Percentiles rank a stretch among this genome's conserved stretches.
Conservation (phyloP, 495 filamentous ascomycete species). For the Amorphotheca resinae region DNA sequence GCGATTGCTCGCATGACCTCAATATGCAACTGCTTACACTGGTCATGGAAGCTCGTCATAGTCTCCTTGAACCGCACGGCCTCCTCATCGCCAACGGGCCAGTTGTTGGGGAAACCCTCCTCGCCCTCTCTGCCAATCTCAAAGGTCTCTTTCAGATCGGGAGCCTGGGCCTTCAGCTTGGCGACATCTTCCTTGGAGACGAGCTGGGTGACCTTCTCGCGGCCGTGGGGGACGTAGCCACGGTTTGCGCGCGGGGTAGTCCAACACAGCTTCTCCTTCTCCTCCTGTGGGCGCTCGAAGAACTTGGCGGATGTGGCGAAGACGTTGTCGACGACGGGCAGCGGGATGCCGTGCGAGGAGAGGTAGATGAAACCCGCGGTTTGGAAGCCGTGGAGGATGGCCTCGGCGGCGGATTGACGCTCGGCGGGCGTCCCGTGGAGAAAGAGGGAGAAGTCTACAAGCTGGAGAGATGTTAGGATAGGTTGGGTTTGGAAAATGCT, state of each 20-base stretch:
- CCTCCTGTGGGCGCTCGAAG: conserved; percentile 54
- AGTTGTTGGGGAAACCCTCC: conserved; percentile 57
- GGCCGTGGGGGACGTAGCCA: conserved; percentile 63
- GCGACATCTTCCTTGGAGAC: conserved; percentile 46
- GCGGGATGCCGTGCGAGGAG: conserved; percentile 59
- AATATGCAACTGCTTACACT: conserved; percentile 62
- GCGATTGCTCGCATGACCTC: conserved; percentile 84
- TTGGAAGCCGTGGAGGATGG: conserved; percentile 70
- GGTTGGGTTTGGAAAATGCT: background rate
- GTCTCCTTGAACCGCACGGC: conserved; percentile 52
- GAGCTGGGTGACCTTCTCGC: conserved; percentile 61
- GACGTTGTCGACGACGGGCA: conserved; percentile 41
- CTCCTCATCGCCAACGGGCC: conserved; percentile 52
- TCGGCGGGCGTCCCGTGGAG: conserved; percentile 48
- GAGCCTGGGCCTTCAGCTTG: conserved; percentile 41
- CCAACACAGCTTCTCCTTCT: conserved; percentile 65
- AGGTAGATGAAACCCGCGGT: conserved; percentile 87
- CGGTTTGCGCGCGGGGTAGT: conserved; percentile 60
- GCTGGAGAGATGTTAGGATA: conserved; percentile 32
- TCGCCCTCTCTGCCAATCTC: conserved; percentile 74
- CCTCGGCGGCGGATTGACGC: conserved; percentile 51
- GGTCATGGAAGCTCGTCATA: conserved; percentile 62
- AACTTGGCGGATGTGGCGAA: conserved; percentile 65
- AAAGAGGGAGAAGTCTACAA: conserved; percentile 78
- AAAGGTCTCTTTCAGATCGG: conserved; percentile 74